Base-by-base conservation (phyloP, 768 basidiomycete genomes). In the Vishniacozyma victoriae region DNA sequence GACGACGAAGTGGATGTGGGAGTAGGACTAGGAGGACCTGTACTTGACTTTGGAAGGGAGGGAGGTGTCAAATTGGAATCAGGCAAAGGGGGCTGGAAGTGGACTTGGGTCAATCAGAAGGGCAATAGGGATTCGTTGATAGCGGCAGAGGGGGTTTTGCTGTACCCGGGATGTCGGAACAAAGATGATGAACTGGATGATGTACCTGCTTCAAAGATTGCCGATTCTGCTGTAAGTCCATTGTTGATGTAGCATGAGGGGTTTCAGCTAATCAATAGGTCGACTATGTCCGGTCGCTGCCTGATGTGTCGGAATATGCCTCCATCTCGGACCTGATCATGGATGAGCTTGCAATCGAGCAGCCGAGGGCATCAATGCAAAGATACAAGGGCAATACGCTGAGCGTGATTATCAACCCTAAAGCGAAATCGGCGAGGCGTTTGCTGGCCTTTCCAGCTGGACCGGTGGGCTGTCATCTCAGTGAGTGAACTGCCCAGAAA, bases 1-100 rank as follows among this genome's bases (percentile, higher is more conserved):
- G n/a, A n/a, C n/a, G n/a, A n/a, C n/a, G n/a, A n/a, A n/a, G n/a
- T n/a, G n/a, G n/a, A n/a, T n/a, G n/a, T n/a, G n/a, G n/a, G n/a
- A n/a, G 50, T 35, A 15, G 54, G 46, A 12, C 23, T 46, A 0
- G 55, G 58, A 1, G 63, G 59, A 0, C 42, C 48, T 9, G 23
- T 46, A 1, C 29, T 65, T 13, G 59, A 57, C 31, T 56, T 57
- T 41, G 63, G 63, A 18, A 38, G 47, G 23, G 20, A 27, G n/a
- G 63, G 63, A 23, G 54, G 49, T 0, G 60, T 47, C 5, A 39
- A 44, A 18, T 35, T 65, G 23, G 44, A 53, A 13, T 38, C 25
- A 20, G 23, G 24, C 3, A 40, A 35, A 11, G 52, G 43, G 14
- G 47, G 51, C 1, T 60, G 62, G 57, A 35, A 40, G 20, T 64